phyloP scores from a whole-genome alignment of 768 basidiomycete species.

The Sporobolomyces phaffii region DNA sequence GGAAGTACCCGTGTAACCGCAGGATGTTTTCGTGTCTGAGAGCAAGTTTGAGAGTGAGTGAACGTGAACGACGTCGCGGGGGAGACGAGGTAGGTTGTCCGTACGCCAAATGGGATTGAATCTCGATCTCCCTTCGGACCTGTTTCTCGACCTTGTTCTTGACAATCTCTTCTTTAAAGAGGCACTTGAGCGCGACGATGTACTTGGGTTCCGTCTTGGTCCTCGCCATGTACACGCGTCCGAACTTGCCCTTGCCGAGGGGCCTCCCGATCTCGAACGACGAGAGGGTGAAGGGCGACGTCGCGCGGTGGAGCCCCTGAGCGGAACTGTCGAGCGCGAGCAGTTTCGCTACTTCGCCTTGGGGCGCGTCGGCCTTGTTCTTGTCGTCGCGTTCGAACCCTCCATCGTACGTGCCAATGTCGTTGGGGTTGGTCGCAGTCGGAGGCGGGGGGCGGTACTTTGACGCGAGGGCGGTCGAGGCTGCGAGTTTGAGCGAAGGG shows the following conservation, averaged over 20 bases:
- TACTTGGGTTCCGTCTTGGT: constrained; percentile 81
- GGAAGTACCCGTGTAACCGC: constrained; percentile 92
- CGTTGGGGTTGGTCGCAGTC: not conserved
- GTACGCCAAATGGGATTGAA: constrained; percentile 81
- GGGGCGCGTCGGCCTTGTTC: constrained; percentile 55
- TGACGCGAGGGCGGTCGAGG: constrained; percentile 19
- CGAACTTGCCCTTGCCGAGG: constrained; percentile 98
- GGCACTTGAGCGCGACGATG: constrained; percentile 91
- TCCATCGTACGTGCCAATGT: constrained; percentile 87
- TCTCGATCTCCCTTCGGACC: constrained; percentile 94
- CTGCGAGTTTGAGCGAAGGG: constrained; percentile 22
- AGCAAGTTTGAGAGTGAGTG: no score
- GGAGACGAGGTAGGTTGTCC: not conserved
- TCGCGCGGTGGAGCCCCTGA: constrained; percentile 12
- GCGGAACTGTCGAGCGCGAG: constrained; percentile 76
- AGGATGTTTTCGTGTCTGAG: constrained; percentile 82
- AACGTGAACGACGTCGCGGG: no score
- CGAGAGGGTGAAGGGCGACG: constrained; percentile 54
- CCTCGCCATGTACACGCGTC: constrained; percentile 95
- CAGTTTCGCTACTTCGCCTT: constrained; percentile 64
- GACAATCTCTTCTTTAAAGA: constrained; percentile 94
- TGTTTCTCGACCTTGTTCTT: constrained; percentile 90
- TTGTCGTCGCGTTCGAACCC: constrained; percentile 80
- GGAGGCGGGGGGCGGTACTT: constrained; percentile 10
- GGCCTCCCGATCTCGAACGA: constrained; percentile 92